Base-by-base conservation (phyloP, 2,329 filamentous ascomycete species). In the Stagonosporopsis chrysanthemi region DNA sequence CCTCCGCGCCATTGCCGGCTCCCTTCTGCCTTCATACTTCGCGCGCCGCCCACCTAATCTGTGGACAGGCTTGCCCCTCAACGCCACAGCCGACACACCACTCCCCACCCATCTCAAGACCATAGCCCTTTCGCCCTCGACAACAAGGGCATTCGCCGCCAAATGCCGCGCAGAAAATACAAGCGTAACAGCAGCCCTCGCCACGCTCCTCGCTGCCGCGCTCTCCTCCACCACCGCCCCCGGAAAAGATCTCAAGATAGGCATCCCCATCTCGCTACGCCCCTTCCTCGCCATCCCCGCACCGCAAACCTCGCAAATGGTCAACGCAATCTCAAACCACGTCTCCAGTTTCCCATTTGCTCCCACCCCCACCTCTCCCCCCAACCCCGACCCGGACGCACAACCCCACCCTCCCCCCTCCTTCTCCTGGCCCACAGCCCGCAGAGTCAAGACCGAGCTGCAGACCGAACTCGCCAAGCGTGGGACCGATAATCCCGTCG, bases 131-230 rank as follows among this genome's bases (percentile, higher is more conserved):
- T 68, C 78, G 1, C 61, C 67, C 11, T 7, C 56, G 1, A 60
- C 64, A 1, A 74, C 79, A 1, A 61, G 55, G 2, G 58, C 62
- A 0, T 62, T 81, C 24, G 69, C 69, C 15, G 44, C 69, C 1
- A 19, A 63, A 22, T 79, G 78, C 54, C 75, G 77, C 7, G 36
- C 67, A 11, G 68, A 82, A 50, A 56, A 52, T 14, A 77, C 79
- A 0, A 81, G 76, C 4, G 69, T 81, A 35, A 81, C 79, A 3
- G 77, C 74, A 8, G 68, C 74, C 1, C 52, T 82, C 22, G 72
- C 80, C 56, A 73, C 72, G 0, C 52, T 78, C 22, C 38, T 81
- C 26, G 78, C 79, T 1, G 71, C 73, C 12, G 68, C 76, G 0
- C 44, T 81, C 2, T 76, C 81, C 52, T 28, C 63, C 1, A 62